Evolutionary conservation across 805 yeast species (phyloP).

Genomic region (Monosporozyma unispora): DNA sequence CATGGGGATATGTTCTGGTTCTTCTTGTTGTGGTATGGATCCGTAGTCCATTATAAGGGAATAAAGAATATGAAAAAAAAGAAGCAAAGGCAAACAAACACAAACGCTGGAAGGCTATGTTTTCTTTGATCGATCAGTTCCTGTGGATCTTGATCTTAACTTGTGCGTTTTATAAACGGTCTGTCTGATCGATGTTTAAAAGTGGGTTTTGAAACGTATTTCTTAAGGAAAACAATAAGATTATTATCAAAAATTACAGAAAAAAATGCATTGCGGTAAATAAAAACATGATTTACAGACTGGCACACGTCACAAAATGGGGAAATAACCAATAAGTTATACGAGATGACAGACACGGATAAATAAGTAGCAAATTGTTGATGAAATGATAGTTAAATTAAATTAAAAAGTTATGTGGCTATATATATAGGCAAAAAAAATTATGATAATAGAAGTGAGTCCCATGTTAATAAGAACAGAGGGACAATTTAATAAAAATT

Average conservation of each 20-base stretch:
- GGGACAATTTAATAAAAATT: neutral
- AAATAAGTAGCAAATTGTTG: neutral
- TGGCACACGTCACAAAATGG: neutral
- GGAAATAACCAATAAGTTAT: neutral
- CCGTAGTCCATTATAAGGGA: conserved; percentile 4
- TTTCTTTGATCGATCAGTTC: neutral
- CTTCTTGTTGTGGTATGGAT: neutral
- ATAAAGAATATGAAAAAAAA: neutral
- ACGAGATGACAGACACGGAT: neutral
- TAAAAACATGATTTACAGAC: neutral
- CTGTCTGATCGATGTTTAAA: too few relatives aligned
- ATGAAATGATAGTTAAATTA: neutral
- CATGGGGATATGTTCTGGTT: neutral
- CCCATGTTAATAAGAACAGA: neutral
- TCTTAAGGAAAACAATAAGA: neutral
- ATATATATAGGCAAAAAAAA: neutral
- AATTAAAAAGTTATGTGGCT: neutral
- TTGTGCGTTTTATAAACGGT: too few relatives aligned
- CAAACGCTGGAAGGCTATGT: too few relatives aligned
- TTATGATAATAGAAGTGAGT: neutral
- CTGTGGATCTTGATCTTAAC: too few relatives aligned
- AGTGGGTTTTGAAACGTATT: neutral
- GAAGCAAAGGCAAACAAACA: too few relatives aligned
- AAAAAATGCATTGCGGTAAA: neutral
- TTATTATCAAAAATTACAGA: neutral